Percentiles rank a stretch among this genome's conserved stretches.
These are phyloP conservation scores for Cenchrus fungigraminus DNA, from an alignment of 176 grass and related monocot genomes.

Conservation along the genomic window DNA sequence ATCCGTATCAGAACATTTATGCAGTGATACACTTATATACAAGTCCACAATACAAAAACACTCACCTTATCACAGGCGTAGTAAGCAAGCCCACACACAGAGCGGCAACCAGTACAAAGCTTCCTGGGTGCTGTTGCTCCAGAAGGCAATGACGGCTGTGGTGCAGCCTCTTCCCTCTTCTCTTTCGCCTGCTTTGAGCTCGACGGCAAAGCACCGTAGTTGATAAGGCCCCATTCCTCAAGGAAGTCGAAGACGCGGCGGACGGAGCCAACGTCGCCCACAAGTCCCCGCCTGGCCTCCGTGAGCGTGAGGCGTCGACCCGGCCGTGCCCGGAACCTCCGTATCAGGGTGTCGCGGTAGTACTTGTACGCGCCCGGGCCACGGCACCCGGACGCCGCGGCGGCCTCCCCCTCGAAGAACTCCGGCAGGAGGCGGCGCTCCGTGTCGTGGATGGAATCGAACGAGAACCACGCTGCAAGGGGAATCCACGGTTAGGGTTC, in stretches of 20 bases:
- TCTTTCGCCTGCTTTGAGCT: conserved; percentile 55
- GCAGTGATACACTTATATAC: not conserved
- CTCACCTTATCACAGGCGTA: conserved; percentile 85
- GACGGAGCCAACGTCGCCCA: conserved; percentile 77
- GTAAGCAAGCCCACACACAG: conserved; percentile 77
- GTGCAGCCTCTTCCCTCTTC: conserved; percentile 48
- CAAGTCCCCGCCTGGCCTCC: conserved; percentile 64
- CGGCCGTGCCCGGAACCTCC: conserved; percentile 67
- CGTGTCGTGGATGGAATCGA: conserved; percentile 74
- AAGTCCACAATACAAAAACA: conserved; percentile 20
- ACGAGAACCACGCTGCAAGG: conserved; percentile 85
- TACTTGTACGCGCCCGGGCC: conserved; percentile 85
- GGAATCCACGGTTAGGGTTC: conserved; percentile 28
- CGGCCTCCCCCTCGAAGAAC: conserved; percentile 78
- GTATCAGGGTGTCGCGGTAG: conserved; percentile 75
- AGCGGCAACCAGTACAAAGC: conserved; percentile 68
- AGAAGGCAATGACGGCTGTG: conserved; percentile 18
- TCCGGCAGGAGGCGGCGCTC: conserved; percentile 82
- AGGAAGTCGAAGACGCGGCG: conserved; percentile 90
- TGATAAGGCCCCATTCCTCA: conserved; percentile 96
- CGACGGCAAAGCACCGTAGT: conserved; percentile 58
- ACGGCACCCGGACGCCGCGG: conserved; percentile 52
- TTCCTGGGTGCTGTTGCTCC: conserved; percentile 47
- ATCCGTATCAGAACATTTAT: not conserved
- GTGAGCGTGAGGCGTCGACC: conserved; percentile 80